Percentiles rank a stretch among this genome's conserved stretches.
Conservation (phyloP, 83 land plant genomes). For the Thuja plicata region DNA sequence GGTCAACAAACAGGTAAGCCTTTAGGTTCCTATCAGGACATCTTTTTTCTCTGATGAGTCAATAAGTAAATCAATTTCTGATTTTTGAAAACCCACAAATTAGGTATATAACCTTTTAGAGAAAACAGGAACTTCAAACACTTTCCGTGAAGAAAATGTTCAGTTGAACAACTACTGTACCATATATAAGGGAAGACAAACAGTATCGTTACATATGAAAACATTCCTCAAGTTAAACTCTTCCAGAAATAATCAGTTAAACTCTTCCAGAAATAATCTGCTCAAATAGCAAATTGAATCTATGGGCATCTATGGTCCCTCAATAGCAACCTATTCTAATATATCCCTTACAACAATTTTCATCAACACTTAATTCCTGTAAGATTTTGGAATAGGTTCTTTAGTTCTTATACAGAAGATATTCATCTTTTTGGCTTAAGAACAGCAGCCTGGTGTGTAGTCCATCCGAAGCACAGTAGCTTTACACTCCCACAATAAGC, state of each 20-base stretch:
- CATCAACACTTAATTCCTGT: not conserved
- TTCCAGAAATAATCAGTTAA: not conserved
- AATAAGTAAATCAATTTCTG: not conserved
- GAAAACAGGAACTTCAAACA: not conserved
- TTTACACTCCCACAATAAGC: too few species aligned
- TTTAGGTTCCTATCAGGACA: not conserved
- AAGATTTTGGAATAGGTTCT: not conserved
- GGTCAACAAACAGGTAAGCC: not conserved
- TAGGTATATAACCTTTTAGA: not conserved
- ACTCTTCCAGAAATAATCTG: not conserved
- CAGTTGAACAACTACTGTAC: not conserved
- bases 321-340: not conserved
- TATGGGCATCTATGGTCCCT: not conserved
- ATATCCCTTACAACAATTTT: not conserved
- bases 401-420: not conserved
- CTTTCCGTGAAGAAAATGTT: constrained; percentile 1
- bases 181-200: not conserved
- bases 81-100: not conserved
- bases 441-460: not conserved
- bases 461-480: too few species aligned
- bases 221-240: not conserved
- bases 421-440: not conserved
- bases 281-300: not conserved
- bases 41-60: not conserved
- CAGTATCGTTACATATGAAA: not conserved